Percentiles rank a stretch among this genome's conserved stretches.
Evolutionary conservation across 2,329 filamentous ascomycete genomes (phyloP).

Genomic region (Trichoderma koningii): DNA sequence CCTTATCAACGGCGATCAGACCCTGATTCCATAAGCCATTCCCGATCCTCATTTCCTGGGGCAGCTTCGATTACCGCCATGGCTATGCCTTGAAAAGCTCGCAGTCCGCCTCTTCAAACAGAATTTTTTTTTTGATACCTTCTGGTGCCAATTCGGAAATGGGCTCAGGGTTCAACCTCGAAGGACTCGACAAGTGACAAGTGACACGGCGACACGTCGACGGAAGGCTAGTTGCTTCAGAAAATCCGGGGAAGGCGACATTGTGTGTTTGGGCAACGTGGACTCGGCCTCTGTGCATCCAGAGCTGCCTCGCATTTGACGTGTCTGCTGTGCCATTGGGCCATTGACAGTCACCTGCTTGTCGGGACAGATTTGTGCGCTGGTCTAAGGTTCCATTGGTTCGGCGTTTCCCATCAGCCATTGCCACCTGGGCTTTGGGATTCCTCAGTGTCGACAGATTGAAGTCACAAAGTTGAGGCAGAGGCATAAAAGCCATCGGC

Average conservation of each 20-base stretch:
- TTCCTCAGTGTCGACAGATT: background rate
- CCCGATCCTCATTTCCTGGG: background rate
- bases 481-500: background rate
- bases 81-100: background rate
- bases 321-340: too few species aligned
- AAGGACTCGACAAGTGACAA: background rate
- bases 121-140: background rate
- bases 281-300: too few species aligned
- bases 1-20: slow-evolving; percentile 24
- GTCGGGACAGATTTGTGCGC: background rate
- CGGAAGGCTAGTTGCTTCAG: background rate
- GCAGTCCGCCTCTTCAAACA: background rate
- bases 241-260: background rate
- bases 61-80: background rate
- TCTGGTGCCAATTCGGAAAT: slow-evolving; percentile 18
- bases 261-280: background rate
- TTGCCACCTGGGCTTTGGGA: background rate
- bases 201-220: slow-evolving; percentile 16
- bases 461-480: background rate
- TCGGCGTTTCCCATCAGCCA: background rate
- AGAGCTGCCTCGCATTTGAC: too few species aligned
- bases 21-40: background rate
- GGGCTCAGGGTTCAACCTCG: background rate
- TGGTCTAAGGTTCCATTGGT: background rate
- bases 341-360: too few species aligned